Conservation (phyloP, 257 asterid species). For the Przewalskia tangutica region DNA sequence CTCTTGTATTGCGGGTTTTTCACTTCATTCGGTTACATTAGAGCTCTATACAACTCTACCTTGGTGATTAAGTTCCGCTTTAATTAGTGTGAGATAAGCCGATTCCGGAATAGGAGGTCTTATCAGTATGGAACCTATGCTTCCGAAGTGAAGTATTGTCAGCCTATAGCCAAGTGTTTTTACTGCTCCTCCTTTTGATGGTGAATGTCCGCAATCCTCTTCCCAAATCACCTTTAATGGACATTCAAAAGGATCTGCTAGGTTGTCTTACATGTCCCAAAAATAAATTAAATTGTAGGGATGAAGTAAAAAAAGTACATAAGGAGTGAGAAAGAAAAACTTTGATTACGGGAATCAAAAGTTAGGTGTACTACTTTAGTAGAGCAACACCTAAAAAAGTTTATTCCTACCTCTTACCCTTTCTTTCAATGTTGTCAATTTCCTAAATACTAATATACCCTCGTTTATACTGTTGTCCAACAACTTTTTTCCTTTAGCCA, state of each 20-base stretch:
- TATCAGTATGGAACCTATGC: neutral
- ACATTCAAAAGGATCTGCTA: neutral
- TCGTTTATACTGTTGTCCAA: neutral
- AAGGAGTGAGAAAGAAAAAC: neutral
- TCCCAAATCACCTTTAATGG: neutral
- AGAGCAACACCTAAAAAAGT: neutral
- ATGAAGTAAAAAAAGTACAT: neutral
- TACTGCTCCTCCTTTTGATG: neutral
- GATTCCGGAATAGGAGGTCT: neutral
- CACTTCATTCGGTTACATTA: no score
- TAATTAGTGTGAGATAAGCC: neutral
- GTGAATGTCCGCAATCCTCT: neutral
- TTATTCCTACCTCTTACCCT: neutral
- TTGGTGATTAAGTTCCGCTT: no score
- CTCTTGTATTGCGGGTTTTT: no score
- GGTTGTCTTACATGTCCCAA: neutral
- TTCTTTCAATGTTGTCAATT: neutral
- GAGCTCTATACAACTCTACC: no score
- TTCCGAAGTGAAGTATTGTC: neutral
- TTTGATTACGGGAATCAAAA: neutral
- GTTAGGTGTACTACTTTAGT: neutral
- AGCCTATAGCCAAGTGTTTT: neutral
- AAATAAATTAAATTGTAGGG: neutral
- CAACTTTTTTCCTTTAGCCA: neutral
- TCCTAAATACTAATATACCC: neutral